Evolutionary conservation across 2,329 filamentous ascomycete species (phyloP).

Genomic region (Emericellopsis atlantica): DNA sequence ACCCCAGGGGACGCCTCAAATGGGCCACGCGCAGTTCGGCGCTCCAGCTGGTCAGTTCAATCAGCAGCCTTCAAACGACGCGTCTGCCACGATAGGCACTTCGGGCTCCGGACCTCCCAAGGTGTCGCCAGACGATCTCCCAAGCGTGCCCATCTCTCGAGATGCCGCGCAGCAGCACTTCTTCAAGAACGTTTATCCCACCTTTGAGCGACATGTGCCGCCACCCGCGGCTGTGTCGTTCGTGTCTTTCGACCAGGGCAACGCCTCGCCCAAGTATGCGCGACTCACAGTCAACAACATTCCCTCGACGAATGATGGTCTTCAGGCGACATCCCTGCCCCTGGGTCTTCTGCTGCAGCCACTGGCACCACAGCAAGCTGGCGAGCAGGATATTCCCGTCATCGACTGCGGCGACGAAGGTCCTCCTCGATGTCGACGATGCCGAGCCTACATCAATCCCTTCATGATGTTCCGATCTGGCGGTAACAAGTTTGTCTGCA

Average conservation of each 20-base stretch:
- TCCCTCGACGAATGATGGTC: constrained; percentile 66
- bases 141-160: constrained; percentile 76
- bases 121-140: constrained; percentile 85
- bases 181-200: constrained; percentile 79
- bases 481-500: constrained; percentile 95
- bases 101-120: constrained; percentile 26
- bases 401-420: constrained; percentile 89
- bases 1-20: constrained; percentile 27
- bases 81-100: constrained; percentile 14
- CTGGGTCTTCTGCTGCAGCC: constrained; percentile 84
- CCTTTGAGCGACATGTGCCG: constrained; percentile 86
- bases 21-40: constrained; percentile 9
- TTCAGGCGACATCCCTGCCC: constrained; percentile 70
- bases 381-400: constrained; percentile 79
- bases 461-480: constrained; percentile 96
- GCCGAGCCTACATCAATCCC: constrained; percentile 93
- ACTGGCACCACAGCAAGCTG: constrained; percentile 67
- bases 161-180: constrained; percentile 77
- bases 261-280: constrained; percentile 87
- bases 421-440: constrained; percentile 83
- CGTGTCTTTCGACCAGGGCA: constrained; percentile 91
- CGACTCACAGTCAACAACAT: constrained; percentile 90
- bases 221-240: constrained; percentile 82
- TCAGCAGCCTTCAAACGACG: constrained; percentile 10
- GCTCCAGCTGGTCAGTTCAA: constrained; percentile 1